These are phyloP conservation scores for Dicorynia guianensis DNA, from an alignment of 306 rosid species.

Conservation along the genomic window DNA sequence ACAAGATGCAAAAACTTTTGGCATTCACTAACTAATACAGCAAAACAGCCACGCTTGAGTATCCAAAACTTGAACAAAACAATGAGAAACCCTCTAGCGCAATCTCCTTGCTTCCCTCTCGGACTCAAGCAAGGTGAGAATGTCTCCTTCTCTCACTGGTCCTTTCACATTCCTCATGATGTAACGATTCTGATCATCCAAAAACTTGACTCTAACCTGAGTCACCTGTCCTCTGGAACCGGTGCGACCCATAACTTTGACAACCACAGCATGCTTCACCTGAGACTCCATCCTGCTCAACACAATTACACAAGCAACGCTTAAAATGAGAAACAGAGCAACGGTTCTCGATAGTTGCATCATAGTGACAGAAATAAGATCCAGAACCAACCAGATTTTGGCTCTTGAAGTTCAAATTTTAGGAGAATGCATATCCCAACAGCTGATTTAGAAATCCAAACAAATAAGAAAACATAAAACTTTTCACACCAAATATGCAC, in stretches of 20 bases:
- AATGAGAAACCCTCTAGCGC: conserved; percentile 31
- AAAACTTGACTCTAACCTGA: conserved; percentile 58
- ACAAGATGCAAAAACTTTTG: conserved; percentile 1
- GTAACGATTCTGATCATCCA: conserved; percentile 55
- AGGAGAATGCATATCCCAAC: background rate
- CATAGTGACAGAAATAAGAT: background rate
- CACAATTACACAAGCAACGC: background rate
- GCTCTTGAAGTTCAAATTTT: background rate
- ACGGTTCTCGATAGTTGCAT: background rate
- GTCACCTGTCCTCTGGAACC: conserved; percentile 60
- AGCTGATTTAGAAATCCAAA: background rate
- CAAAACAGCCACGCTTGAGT: background rate
- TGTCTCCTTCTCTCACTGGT: conserved; percentile 54
- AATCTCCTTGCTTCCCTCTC: conserved; percentile 57
- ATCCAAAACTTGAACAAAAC: background rate
- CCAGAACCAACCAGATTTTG: background rate
- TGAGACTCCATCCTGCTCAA: conserved; percentile 50
- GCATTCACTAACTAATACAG: conserved; percentile 26
- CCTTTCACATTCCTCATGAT: conserved; percentile 63
- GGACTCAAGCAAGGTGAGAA: conserved; percentile 57
- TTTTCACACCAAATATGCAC: background rate
- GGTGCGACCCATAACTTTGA: conserved; percentile 60
- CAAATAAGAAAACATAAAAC: too few species aligned
- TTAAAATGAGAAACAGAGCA: background rate
- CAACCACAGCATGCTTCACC: conserved; percentile 53